phyloP scores from a whole-genome alignment of 2,329 filamentous ascomycete genomes.

The Sphaerulina vaccinii region DNA sequence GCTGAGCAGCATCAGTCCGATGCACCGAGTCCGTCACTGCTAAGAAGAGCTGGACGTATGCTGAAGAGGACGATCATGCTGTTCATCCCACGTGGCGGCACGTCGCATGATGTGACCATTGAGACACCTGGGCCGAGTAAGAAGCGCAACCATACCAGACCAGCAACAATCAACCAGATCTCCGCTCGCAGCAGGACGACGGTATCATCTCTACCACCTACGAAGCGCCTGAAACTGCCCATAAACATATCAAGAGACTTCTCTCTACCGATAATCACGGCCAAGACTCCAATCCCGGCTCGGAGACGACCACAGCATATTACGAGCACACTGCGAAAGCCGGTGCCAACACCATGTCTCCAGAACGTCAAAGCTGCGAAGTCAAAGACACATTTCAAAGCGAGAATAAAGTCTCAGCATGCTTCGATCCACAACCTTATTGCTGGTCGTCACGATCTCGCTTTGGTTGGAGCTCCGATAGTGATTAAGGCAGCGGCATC shows the following conservation, averaged over 20 bases:
- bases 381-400: background rate
- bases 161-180: too few relatives aligned
- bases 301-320: background rate
- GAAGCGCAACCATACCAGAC: background rate
- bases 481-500: slow-evolving; percentile 1
- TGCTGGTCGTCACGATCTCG: background rate
- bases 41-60: background rate
- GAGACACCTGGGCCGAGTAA: too few relatives aligned
- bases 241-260: background rate
- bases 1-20: background rate
- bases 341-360: background rate
- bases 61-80: background rate
- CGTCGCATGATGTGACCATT: too few relatives aligned
- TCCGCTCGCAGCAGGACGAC: too few relatives aligned
- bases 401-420: background rate
- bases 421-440: background rate
- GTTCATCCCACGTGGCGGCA: background rate
- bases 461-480: background rate
- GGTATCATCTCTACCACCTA: too few relatives aligned
- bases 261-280: background rate
- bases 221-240: background rate
- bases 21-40: background rate
- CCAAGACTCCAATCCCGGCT: background rate
- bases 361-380: too few relatives aligned
- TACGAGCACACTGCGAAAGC: slow-evolving; percentile 1